Conservation (phyloP, 2,329 filamentous ascomycete species). For the Chrysosporium queenslandicum region DNA sequence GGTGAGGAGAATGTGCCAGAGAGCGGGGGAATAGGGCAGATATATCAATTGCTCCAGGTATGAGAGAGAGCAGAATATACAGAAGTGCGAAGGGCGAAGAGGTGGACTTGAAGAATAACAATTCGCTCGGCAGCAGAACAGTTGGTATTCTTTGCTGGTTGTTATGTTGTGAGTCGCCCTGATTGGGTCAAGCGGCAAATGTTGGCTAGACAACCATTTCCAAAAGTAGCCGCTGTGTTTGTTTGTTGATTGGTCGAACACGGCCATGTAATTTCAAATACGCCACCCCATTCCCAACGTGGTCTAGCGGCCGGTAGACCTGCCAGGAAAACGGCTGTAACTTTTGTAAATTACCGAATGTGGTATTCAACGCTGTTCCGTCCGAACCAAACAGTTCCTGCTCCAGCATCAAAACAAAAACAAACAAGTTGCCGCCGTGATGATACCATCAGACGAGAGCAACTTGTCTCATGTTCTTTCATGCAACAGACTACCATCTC, state of each 20-base stretch:
- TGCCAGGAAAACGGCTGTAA: neutral
- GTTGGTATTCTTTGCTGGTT: slow-evolving; percentile 15
- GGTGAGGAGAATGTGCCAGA: neutral
- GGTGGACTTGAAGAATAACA: slow-evolving; percentile 1
- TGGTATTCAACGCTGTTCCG: neutral
- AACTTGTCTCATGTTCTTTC: neutral
- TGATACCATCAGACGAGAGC: neutral
- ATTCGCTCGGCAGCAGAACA: neutral
- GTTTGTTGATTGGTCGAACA: slow-evolving; percentile 3
- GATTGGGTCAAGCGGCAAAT: slow-evolving; percentile 24
- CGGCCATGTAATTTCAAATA: neutral
- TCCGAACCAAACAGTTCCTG: neutral
- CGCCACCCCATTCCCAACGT: neutral
- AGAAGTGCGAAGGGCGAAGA: neutral
- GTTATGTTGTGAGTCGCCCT: slow-evolving; percentile 32
- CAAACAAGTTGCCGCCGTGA: neutral
- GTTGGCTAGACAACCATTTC: slow-evolving; percentile 34
- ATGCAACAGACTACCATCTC: too few relatives aligned
- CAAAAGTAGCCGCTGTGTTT: slow-evolving; percentile 1
- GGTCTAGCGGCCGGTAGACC: neutral
- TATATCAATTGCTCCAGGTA: neutral
- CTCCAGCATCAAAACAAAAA: slow-evolving; percentile 8
- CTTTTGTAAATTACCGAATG: neutral
- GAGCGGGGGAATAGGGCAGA: neutral
- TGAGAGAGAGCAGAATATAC: neutral